Percentiles rank a stretch among this genome's conserved stretches.
phyloP scores from a whole-genome alignment of 1,139 yeast genomes.

The Trichomonascaceae sp. region DNA sequence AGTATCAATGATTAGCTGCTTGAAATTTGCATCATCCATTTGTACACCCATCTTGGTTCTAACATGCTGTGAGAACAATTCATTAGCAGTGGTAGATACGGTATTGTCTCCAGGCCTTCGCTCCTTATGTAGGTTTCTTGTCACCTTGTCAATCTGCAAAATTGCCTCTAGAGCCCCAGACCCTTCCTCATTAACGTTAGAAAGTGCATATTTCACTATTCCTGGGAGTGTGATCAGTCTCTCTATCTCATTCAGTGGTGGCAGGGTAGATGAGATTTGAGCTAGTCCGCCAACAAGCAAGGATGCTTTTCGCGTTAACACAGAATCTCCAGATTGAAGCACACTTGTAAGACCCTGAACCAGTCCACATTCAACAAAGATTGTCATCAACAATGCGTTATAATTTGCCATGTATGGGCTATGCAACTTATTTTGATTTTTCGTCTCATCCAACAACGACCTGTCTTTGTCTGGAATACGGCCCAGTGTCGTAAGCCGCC shows the following conservation, averaged over 20 bases:
- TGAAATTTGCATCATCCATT: constrained; percentile 67
- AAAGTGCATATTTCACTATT: constrained; percentile 29
- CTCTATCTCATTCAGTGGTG: constrained; percentile 39
- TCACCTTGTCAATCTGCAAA: constrained; percentile 43
- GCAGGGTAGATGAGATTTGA: constrained; percentile 46
- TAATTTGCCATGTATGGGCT: constrained; percentile 44
- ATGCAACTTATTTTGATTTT: constrained; percentile 9
- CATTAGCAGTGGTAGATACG: neutral
- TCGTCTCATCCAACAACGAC: constrained; percentile 2
- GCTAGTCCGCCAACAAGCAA: constrained; percentile 58
- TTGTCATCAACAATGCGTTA: constrained; percentile 50
- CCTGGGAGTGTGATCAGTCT: constrained; percentile 29
- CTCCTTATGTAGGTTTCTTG: constrained; percentile 37
- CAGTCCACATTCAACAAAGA: constrained; percentile 54
- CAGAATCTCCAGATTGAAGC: constrained; percentile 42
- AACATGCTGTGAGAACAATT: constrained; percentile 32
- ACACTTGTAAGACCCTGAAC: constrained; percentile 44
- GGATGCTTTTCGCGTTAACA: constrained; percentile 53
- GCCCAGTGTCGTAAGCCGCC: constrained; percentile 29
- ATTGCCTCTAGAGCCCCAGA: constrained; percentile 30
- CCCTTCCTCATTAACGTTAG: constrained; percentile 12
- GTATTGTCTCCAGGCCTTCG: constrained; percentile 8
- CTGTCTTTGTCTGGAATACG: constrained; percentile 20
- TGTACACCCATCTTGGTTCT: constrained; percentile 44
- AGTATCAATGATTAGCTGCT: constrained; percentile 59